Evolutionary conservation across 148 eudicot genomes (phyloP).

Genomic region (Rhododendron vialii): DNA sequence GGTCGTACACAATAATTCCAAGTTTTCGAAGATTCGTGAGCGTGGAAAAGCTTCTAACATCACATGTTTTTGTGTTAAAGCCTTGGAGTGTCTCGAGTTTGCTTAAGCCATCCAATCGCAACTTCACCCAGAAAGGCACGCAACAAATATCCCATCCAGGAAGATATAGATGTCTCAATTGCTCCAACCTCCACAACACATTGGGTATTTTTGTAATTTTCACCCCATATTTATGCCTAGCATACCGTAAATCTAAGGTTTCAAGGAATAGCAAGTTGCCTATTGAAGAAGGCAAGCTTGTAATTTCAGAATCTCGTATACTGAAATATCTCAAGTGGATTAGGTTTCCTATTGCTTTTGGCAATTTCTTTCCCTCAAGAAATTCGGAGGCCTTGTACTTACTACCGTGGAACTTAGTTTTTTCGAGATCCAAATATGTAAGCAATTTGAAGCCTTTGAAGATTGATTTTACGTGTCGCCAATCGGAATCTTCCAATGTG

Average conservation of each 20-base stretch:
- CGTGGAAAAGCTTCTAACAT: neutral
- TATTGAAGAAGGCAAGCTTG: neutral
- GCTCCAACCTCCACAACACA: slow-evolving; percentile 9
- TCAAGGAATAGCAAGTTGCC: slow-evolving; percentile 12
- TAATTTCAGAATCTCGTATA: neutral
- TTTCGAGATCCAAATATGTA: slow-evolving; percentile 4
- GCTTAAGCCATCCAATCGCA: slow-evolving; percentile 11
- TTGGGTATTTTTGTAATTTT: neutral
- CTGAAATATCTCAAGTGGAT: slow-evolving; percentile 5
- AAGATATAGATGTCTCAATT: slow-evolving; percentile 12
- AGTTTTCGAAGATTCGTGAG: neutral
- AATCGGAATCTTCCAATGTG: neutral
- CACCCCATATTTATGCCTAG: too few species aligned
- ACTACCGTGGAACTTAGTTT: neutral
- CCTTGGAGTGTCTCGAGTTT: slow-evolving; percentile 3
- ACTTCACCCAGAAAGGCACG: neutral
- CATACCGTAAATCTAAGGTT: slow-evolving; percentile 9
- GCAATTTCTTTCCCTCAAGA: neutral
- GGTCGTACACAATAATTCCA: too few species aligned
- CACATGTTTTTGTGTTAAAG: neutral
- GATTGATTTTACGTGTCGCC: neutral
- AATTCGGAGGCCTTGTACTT: too few species aligned
- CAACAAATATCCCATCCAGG: neutral
- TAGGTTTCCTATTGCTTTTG: neutral
- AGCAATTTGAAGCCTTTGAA: neutral